Percentiles rank a stretch among this genome's conserved stretches.
Conservation (phyloP, 2,329 filamentous ascomycete genomes). For the Colletotrichum caudatum region DNA sequence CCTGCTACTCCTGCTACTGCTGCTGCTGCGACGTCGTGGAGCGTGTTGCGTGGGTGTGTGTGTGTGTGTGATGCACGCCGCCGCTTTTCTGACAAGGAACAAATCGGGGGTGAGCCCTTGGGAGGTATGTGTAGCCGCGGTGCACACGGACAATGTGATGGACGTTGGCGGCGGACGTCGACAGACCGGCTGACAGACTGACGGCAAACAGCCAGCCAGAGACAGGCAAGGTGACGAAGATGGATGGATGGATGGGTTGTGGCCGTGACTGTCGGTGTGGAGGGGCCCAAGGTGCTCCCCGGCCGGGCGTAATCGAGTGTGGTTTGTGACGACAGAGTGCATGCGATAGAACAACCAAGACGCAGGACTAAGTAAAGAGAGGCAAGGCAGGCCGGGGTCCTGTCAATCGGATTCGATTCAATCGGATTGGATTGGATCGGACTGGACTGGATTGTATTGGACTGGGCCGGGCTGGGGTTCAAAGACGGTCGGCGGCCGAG, state of each 20-base stretch:
- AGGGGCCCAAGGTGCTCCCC: not conserved
- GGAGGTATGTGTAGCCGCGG: not conserved
- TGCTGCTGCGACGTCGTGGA: not conserved
- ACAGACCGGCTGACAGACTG: not conserved
- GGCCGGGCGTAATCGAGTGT: conserved; percentile 8
- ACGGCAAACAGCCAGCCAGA: not conserved
- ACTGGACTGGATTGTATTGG: too few relatives aligned
- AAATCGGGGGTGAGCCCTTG: conserved; percentile 16
- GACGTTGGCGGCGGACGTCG: conserved; percentile 21
- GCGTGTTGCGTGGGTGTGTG: not conserved
- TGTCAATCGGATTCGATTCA: too few relatives aligned
- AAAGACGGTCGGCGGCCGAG: too few relatives aligned
- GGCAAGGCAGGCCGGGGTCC: too few relatives aligned
- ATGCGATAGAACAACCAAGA: not conserved
- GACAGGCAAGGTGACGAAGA: conserved; percentile 15
- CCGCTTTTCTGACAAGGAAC: conserved; percentile 18
- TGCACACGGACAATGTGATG: conserved; percentile 22
- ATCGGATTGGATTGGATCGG: too few relatives aligned
- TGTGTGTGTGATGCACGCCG: conserved; percentile 1
- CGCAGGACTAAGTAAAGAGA: not conserved
- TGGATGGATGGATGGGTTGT: not conserved
- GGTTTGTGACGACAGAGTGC: conserved; percentile 21
- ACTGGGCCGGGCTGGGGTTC: too few relatives aligned
- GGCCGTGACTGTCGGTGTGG: not conserved
- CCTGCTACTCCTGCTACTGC: not conserved